phyloP scores from a whole-genome alignment of 257 asterid species.

The Salvia rosmarinus region DNA sequence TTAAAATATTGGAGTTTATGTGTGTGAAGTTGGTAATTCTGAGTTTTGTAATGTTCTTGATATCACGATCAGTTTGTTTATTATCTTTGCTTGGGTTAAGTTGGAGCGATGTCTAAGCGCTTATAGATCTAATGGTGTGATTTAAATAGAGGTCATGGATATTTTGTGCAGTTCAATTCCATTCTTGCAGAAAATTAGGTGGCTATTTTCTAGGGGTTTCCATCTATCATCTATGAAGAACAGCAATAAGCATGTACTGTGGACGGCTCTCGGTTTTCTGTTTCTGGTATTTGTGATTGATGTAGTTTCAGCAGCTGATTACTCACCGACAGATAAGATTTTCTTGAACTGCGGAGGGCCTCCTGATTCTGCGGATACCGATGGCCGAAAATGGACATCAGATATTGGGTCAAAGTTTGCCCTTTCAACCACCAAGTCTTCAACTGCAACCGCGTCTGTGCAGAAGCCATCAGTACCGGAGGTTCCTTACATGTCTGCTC shows the following conservation, averaged over 20 bases:
- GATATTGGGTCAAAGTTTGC: slow-evolving; percentile 77
- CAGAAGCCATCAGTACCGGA: slow-evolving; percentile 81
- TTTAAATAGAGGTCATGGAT: slow-evolving; percentile 3
- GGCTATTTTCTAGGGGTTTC: slow-evolving; percentile 19
- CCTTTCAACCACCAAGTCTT: slow-evolving; percentile 47
- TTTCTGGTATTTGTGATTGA: slow-evolving; percentile 28
- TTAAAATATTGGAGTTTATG: not conserved
- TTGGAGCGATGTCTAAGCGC: slow-evolving; percentile 1
- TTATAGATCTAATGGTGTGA: slow-evolving; percentile 20
- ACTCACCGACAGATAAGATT: slow-evolving; percentile 68
- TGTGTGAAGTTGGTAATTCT: not conserved
- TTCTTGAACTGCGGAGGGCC: slow-evolving; percentile 89
- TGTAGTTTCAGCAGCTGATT: slow-evolving; percentile 50
- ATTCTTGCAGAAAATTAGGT: slow-evolving; percentile 22
- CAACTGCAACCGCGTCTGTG: slow-evolving; percentile 53
- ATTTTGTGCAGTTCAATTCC: slow-evolving; percentile 25
- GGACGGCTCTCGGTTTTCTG: slow-evolving; percentile 27
- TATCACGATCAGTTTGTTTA: not conserved
- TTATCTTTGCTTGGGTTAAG: not conserved
- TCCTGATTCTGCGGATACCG: slow-evolving; percentile 56
- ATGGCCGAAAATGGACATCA: slow-evolving; percentile 75
- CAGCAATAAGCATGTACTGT: slow-evolving; percentile 13
- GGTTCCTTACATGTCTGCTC: slow-evolving; percentile 87
- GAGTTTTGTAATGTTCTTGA: not conserved
- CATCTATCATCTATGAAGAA: slow-evolving; percentile 35